Conservation (phyloP, 2,329 filamentous ascomycete species). For the Claviceps quebecensis region DNA sequence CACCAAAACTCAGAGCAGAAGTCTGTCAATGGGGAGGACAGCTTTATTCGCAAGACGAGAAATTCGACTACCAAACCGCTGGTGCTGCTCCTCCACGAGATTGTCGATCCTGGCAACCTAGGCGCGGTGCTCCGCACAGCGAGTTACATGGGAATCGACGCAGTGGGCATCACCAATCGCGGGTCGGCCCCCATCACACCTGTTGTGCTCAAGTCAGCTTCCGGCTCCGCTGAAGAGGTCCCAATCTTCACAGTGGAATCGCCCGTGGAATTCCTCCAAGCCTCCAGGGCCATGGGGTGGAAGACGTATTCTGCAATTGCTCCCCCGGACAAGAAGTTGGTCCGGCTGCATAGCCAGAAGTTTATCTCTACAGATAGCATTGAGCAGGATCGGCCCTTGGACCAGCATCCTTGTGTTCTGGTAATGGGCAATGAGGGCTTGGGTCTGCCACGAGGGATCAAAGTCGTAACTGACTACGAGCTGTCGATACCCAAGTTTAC, state of each 20-base stretch:
- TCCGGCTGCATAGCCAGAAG: constrained; percentile 22
- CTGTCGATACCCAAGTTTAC: constrained; percentile 49
- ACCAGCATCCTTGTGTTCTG: constrained; percentile 54
- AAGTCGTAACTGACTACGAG: constrained; percentile 50
- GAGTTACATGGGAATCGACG: constrained; percentile 80
- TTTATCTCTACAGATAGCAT: constrained; percentile 36
- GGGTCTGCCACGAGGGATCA: constrained; percentile 52
- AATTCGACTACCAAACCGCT: constrained; percentile 43
- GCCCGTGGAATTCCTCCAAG: constrained; percentile 53
- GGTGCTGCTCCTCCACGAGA: constrained; percentile 59
- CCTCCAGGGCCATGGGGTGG: constrained; percentile 63
- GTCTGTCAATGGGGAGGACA: constrained; percentile 53
- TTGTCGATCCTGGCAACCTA: constrained; percentile 78
- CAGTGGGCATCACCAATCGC: constrained; percentile 60
- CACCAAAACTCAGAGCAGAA: constrained; percentile 63
- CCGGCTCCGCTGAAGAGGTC: constrained; percentile 73
- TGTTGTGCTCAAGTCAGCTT: constrained; percentile 72
- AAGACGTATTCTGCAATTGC: constrained; percentile 63
- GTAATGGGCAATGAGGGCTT: constrained; percentile 73
- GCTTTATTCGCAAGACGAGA: constrained; percentile 27
- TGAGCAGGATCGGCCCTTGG: constrained; percentile 37
- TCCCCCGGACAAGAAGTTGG: constrained; percentile 22
- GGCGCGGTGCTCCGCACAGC: constrained; percentile 81
- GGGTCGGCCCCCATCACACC: constrained; percentile 63
- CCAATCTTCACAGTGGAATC: constrained; percentile 57